phyloP scores from a whole-genome alignment of 257 asterid species.

The Przewalskia tangutica region DNA sequence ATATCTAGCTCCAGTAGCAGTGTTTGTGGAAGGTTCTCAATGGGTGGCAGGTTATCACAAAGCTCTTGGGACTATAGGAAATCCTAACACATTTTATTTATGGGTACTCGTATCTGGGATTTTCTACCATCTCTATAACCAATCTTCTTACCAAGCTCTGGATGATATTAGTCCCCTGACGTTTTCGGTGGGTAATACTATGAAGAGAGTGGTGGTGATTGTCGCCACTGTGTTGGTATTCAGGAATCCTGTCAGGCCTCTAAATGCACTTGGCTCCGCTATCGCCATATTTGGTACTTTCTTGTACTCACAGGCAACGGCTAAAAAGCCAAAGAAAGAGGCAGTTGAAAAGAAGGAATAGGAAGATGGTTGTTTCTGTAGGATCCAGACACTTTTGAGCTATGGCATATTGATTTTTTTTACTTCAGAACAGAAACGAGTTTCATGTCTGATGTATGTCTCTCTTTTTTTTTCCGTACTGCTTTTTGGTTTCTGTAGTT shows the following conservation, averaged over 20 bases:
- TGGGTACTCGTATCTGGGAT: conserved; percentile 86
- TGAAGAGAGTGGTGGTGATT: conserved; percentile 97
- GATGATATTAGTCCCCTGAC: conserved; percentile 93
- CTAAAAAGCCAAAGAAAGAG: conserved; percentile 53
- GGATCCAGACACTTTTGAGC: neutral
- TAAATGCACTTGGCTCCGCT: conserved; percentile 86
- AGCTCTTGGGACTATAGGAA: conserved; percentile 56
- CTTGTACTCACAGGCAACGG: conserved; percentile 81
- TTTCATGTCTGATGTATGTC: conserved; percentile 8
- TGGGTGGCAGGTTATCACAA: conserved; percentile 82
- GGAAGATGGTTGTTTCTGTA: conserved; percentile 7
- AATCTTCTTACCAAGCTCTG: conserved; percentile 87
- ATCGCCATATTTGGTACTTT: conserved; percentile 82
- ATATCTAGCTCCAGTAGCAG: conserved; percentile 78
- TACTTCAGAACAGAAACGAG: neutral
- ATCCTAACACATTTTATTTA: conserved; percentile 48
- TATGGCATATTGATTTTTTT: conserved; percentile 9
- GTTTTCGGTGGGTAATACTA: conserved; percentile 86
- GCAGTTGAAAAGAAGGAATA: conserved; percentile 45
- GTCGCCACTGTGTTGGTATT: conserved; percentile 78
- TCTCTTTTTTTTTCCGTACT: conserved; percentile 7
- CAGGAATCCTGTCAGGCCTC: conserved; percentile 85
- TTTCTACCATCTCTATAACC: conserved; percentile 83
- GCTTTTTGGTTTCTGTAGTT: conserved; percentile 1
- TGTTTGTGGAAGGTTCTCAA: conserved; percentile 88